These are phyloP conservation scores for Henckelia pumila DNA, from an alignment of 257 asterid genomes.

Conservation along the genomic window DNA sequence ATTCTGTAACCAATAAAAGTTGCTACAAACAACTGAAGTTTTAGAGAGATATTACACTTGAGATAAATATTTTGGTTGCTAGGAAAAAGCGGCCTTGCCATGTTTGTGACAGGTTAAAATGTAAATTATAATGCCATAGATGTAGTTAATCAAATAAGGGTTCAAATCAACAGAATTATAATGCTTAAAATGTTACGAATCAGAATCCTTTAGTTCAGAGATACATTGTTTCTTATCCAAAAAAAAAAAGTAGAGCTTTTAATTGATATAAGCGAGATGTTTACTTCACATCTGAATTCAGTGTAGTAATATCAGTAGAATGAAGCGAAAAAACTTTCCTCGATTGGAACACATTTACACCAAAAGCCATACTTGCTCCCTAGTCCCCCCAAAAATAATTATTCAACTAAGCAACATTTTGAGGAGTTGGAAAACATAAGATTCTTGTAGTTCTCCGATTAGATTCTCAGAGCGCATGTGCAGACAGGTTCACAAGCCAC, in stretches of 20 bases:
- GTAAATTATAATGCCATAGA: too few relatives aligned
- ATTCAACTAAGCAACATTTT: neutral
- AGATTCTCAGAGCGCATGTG: neutral
- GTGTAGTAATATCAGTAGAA: neutral
- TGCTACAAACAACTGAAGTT: neutral
- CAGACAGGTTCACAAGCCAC: neutral
- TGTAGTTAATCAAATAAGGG: neutral
- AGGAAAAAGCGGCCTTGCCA: neutral
- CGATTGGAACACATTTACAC: neutral
- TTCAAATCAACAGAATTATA: neutral
- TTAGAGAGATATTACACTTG: neutral
- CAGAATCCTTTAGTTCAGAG: neutral
- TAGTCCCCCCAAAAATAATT: neutral
- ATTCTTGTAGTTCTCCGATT: conserved; percentile 11
- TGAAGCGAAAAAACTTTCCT: neutral
- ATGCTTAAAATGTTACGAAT: neutral
- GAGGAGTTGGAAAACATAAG: conserved; percentile 2
- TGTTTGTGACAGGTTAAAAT: too few relatives aligned
- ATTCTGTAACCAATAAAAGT: neutral
- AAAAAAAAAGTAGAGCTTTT: neutral
- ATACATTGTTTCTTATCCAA: too few relatives aligned
- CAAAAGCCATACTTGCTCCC: neutral
- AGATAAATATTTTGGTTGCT: neutral
- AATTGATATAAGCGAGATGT: neutral
- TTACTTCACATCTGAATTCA: neutral